Base-by-base conservation (phyloP, 2,329 filamentous ascomycete species). In the Helotiales sp. region DNA sequence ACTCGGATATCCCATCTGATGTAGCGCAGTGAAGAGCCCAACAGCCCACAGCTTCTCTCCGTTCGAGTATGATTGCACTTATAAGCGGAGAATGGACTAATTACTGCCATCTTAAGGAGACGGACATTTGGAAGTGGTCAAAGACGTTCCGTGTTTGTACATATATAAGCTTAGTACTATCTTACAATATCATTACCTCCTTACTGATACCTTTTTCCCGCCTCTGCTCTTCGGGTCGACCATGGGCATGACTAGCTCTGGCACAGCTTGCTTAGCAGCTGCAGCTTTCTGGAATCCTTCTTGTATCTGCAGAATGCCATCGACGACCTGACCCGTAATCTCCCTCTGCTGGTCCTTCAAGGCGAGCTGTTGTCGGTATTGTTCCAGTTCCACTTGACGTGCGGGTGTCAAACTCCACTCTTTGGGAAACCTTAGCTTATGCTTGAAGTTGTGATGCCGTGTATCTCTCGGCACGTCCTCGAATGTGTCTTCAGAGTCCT, bases 401-500 rank as follows among this genome's bases (percentile, higher is more conserved):
- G 89, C 79, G 47, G 83, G 76, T 1, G 89, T 93, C 80, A 99
- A 76, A 58, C 82, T 83, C 95, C 95, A 99, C 65, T 86, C 84
- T 66, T 85, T 81, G 2, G 95, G 95, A 74, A 97, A 98, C 63
- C 79, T 81, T 54, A 84, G 80, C 71, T 83, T 84, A 40, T 73
- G 73, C 77, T 88, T 89, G 61, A 82, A 79, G 69, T 83, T 87
- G 77, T 93, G 87, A 74, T 98, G 93, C 67, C 95, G 83, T 59
- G 91, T 87, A 71, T 99, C 93, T 49, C 98, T 81, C 2, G 95
- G 93, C 29, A 99, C 76, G 72, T 99, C 95, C 64, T 87, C 87
- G 69, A 98, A 97, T 10, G 83, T 89, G 66, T 99, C 93, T 34
- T 77, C 83, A 24, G 82, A 79, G 70, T 96, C 88, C 79, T 86